These are phyloP conservation scores for Colletotrichum higginsianum DNA, from an alignment of 2,329 filamentous ascomycete species.

Conservation along the genomic window DNA sequence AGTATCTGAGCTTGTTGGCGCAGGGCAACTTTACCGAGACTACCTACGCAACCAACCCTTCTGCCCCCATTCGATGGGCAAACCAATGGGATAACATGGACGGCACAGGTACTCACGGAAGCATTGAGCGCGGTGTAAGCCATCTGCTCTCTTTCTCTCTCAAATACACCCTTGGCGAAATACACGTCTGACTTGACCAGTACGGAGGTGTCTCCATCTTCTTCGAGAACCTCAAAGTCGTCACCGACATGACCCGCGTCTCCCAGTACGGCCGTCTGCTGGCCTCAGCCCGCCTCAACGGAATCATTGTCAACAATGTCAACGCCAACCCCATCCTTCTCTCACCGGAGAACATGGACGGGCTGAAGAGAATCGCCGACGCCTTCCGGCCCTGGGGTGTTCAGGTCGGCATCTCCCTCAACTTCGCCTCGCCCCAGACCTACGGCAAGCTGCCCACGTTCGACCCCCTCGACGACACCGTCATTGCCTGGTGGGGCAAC, in stretches of 20 bases:
- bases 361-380: conserved; percentile 74
- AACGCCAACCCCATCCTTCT: conserved; percentile 76
- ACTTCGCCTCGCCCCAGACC: conserved; percentile 75
- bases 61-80: conserved; percentile 76
- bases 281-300: conserved; percentile 77
- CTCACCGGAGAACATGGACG: conserved; percentile 70
- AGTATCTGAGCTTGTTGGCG: conserved; percentile 76
- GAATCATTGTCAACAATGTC: conserved; percentile 79
- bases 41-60: conserved; percentile 67
- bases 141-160: not conserved
- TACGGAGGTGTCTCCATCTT: conserved; percentile 80
- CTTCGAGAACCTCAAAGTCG: conserved; percentile 70
- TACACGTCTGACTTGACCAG: conserved; percentile 16
- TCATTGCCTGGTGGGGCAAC: conserved; percentile 75
- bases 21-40: conserved; percentile 64
- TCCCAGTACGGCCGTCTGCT: conserved; percentile 76
- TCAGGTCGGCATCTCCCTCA: conserved; percentile 75
- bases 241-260: conserved; percentile 72
- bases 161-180: not conserved
- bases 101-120: conserved; percentile 56
- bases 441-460: conserved; percentile 72
- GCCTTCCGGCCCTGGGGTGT: conserved; percentile 78
- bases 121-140: conserved; percentile 72
- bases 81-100: conserved; percentile 84
- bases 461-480: conserved; percentile 73